These are phyloP conservation scores for Penicillium rolfsii DNA, from an alignment of 2,329 filamentous ascomycete species.

Conservation along the genomic window DNA sequence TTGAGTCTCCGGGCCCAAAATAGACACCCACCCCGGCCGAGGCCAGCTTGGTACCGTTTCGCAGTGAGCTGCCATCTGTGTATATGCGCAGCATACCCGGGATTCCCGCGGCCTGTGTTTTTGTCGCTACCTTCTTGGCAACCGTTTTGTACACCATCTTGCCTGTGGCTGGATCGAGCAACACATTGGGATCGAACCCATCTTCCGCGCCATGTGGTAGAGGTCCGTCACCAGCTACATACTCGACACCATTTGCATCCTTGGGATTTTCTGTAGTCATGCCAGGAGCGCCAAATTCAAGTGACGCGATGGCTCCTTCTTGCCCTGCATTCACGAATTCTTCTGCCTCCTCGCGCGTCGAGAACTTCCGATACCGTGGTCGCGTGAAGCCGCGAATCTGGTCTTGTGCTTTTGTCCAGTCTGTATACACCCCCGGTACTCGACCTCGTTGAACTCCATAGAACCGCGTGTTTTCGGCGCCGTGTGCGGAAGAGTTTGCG, in stretches of 20 bases:
- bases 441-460: conserved; percentile 64
- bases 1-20: conserved; percentile 62
- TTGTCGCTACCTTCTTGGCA: conserved; percentile 54
- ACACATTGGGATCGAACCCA: conserved; percentile 63
- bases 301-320: conserved; percentile 29
- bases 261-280: conserved; percentile 47
- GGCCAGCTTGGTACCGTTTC: conserved; percentile 60
- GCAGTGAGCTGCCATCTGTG: conserved; percentile 65
- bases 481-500: conserved; percentile 40
- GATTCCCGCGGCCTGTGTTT: conserved; percentile 46
- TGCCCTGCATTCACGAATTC: conserved; percentile 65
- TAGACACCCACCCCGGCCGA: conserved; percentile 66
- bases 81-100: conserved; percentile 62
- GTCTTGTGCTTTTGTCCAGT: conserved; percentile 70
- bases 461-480: conserved; percentile 53
- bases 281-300: conserved; percentile 39
- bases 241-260: conserved; percentile 49
- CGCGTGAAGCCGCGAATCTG: conserved; percentile 75
- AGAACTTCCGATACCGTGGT: conserved; percentile 70
- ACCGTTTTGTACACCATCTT: conserved; percentile 60
- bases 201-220: conserved; percentile 61
- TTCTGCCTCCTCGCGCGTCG: conserved; percentile 71
- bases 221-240: conserved; percentile 59
- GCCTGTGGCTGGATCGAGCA: conserved; percentile 58
- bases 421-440: conserved; percentile 64